A percentile compares a stretch with the other conserved stretches of the same genome.
These are phyloP conservation scores for Pythium monospermum DNA, from an alignment of 352 stramenopile genomes.

Conservation along the genomic window DNA sequence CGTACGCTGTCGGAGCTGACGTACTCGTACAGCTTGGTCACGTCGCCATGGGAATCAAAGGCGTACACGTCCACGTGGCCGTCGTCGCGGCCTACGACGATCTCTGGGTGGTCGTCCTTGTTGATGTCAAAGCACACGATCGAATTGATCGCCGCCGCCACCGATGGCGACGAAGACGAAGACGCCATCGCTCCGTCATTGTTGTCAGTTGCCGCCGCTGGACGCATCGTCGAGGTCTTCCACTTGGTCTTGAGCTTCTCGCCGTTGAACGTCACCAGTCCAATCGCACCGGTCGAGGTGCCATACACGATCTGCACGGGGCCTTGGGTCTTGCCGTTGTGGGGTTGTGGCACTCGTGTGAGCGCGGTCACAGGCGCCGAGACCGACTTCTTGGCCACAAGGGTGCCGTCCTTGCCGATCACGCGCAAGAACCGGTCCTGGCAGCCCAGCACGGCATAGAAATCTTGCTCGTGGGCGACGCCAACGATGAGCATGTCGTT, in stretches of 20 bases:
- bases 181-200: conserved; percentile 1
- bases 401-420: conserved; percentile 44
- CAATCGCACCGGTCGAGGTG: conserved; percentile 49
- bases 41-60: conserved; percentile 43
- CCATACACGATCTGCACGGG: conserved; percentile 58
- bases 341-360: conserved; percentile 24
- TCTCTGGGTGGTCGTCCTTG: conserved; percentile 69
- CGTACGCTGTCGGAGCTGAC: conserved; percentile 71
- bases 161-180: conserved; percentile 12
- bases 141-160: conserved; percentile 63
- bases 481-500: conserved; percentile 65
- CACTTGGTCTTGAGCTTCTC: conserved; percentile 64
- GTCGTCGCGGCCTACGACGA: conserved; percentile 78
- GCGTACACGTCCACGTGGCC: conserved; percentile 72
- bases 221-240: conserved; percentile 19
- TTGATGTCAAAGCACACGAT: conserved; percentile 78
- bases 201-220: too few relatives aligned
- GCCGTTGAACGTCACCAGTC: conserved; percentile 59
- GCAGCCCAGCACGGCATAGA: conserved; percentile 59
- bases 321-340: conserved; percentile 17
- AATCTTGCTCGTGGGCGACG: conserved; percentile 56
- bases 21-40: conserved; percentile 64
- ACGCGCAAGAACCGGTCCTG: conserved; percentile 69
- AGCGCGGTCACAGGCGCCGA: conserved; percentile 46
- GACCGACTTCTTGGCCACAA: conserved; percentile 60